Conservation (phyloP, 805 yeast species). For the Lipomyces orientalis region DNA sequence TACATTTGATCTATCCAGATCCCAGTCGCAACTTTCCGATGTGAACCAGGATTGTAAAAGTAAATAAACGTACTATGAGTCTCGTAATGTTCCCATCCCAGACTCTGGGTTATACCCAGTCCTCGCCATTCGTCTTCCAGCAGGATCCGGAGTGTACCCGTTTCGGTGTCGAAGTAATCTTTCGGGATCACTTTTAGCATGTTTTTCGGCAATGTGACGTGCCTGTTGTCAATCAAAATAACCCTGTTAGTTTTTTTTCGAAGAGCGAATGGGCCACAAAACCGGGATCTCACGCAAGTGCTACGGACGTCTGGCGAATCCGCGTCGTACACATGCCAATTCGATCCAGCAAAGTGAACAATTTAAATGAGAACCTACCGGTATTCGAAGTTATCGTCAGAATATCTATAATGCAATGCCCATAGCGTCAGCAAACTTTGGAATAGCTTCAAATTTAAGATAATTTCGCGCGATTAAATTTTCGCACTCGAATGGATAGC, state of each 20-base stretch:
- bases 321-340: background rate
- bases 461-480: background rate
- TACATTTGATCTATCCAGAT: background rate
- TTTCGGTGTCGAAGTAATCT: slow-evolving; percentile 90
- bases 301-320: background rate
- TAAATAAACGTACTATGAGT: slow-evolving; percentile 63
- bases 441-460: background rate
- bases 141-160: slow-evolving; percentile 89
- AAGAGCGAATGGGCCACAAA: background rate
- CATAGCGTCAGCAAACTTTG: background rate
- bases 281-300: background rate
- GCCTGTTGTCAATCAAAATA: slow-evolving; percentile 54
- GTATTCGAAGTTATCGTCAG: slow-evolving; percentile 91
- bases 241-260: background rate
- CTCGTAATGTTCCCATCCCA: slow-evolving; percentile 98
- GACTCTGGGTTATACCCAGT: slow-evolving; percentile 92
- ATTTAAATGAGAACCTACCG: slow-evolving; percentile 44
- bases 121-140: slow-evolving; percentile 99
- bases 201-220: slow-evolving; percentile 94
- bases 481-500: background rate
- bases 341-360: background rate
- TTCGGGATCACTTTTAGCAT: slow-evolving; percentile 93
- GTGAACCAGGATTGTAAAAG: background rate
- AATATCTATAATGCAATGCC: slow-evolving; percentile 57
- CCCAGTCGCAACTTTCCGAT: background rate